phyloP scores from a whole-genome alignment of 2,329 filamentous ascomycete species.

The Colletotrichum musae region DNA sequence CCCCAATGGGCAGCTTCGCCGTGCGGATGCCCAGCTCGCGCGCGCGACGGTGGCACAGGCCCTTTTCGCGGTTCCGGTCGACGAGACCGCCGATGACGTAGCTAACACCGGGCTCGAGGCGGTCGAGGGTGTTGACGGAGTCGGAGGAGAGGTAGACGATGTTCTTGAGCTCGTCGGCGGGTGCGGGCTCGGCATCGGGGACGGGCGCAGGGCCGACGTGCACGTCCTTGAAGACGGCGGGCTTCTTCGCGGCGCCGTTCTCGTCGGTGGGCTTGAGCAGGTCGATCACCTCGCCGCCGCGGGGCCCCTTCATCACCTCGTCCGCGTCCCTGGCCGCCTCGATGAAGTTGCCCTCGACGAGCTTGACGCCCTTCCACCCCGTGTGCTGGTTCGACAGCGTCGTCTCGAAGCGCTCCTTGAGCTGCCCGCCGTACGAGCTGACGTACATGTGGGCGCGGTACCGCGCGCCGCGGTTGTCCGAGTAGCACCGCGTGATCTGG shows the following conservation, averaged over 20 bases:
- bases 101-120: slow-evolving; percentile 87
- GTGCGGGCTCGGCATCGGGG: slow-evolving; percentile 48
- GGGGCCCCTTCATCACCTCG: slow-evolving; percentile 73
- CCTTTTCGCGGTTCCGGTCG: slow-evolving; percentile 97
- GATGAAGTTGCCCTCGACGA: slow-evolving; percentile 82
- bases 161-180: slow-evolving; percentile 53
- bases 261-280: slow-evolving; percentile 61
- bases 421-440: slow-evolving; percentile 81
- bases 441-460: slow-evolving; percentile 82
- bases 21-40: slow-evolving; percentile 83
- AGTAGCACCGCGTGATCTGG: slow-evolving; percentile 91
- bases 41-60: slow-evolving; percentile 89
- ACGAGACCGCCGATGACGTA: slow-evolving; percentile 97
- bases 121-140: slow-evolving; percentile 85
- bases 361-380: slow-evolving; percentile 84
- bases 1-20: slow-evolving; percentile 93
- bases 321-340: slow-evolving; percentile 76
- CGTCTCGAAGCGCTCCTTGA: slow-evolving; percentile 86
- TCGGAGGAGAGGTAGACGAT: slow-evolving; percentile 94
- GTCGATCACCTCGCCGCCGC: slow-evolving; percentile 72
- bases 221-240: slow-evolving; percentile 51
- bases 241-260: slow-evolving; percentile 44
- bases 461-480: slow-evolving; percentile 81
- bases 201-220: slow-evolving; percentile 50
- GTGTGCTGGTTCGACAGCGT: slow-evolving; percentile 79